Base-by-base conservation (phyloP, 768 basidiomycete genomes). In the Dentipellis sp. region DNA sequence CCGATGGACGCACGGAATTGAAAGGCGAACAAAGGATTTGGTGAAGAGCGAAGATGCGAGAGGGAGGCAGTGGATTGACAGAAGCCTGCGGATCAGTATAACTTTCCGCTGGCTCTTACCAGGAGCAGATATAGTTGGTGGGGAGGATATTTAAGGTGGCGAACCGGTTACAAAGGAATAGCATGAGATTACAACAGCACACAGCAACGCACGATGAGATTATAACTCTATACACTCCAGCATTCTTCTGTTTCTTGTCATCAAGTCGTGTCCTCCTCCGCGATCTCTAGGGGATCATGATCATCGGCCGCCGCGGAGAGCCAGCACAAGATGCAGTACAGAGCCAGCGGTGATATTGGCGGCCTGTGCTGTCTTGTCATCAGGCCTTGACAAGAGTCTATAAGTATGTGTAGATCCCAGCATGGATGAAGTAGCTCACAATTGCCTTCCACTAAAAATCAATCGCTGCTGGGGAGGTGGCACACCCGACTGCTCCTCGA, bases 401-500 rank as follows among this genome's bases (percentile, higher is more conserved):
- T 22, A n/a, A 53, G 22, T 5, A 52, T 17, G 10, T 45, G 42
- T 42, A 39, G 52, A 53, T 10, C 17, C 37, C 46, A 37, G 10
- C 19, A 35, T 39, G 46, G 39, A 14, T 29, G 48, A 45, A 54
- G 22, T 57, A 40, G 74, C 81, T 71, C 70, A 97, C 95, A 97
- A 86, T 68, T 97, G 94, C 66, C 94, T 83, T 36, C 95, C 95
- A 65, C 81, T 72, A 69, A 86, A 97, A 68, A 98, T 98, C 65
- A 98, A 72, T 56, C 95, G 83, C 70, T 98, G 95, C 71, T 98
- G 95, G 45, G 78, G 90, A 58, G 95, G 95, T 21, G 95, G 95
- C 42, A 98, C 95, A 61, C 95, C 95, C 6, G 93, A 94, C 73
- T 97, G 94, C 75, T 97, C 94, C 70, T 98, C 95, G 9, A 97